Percentiles rank a stretch among this genome's conserved stretches.
Evolutionary conservation across 805 yeast genomes (phyloP).

Genomic region (Cyberlindnera veronae): DNA sequence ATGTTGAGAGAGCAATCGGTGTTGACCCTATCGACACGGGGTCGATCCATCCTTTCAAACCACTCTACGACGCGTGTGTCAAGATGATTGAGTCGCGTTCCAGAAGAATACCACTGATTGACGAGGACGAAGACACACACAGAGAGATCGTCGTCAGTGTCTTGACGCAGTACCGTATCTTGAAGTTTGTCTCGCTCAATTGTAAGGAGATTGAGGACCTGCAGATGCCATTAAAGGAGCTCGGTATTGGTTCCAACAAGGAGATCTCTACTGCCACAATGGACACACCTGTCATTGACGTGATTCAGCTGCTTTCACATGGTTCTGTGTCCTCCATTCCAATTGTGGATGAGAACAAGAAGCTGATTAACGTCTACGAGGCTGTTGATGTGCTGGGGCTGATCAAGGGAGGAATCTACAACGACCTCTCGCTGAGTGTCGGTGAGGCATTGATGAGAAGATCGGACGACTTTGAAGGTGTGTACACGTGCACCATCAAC

Average conservation of each 20-base stretch:
- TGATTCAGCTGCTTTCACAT: constrained; percentile 74
- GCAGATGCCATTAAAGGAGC: constrained; percentile 66
- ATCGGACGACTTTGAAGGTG: constrained; percentile 96
- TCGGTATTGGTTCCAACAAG: constrained; percentile 58
- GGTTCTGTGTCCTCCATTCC: constrained; percentile 91
- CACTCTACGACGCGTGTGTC: constrained; percentile 88
- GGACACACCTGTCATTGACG: constrained; percentile 92
- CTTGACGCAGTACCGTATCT: constrained; percentile 90
- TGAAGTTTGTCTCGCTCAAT: constrained; percentile 92
- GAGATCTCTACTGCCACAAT: constrained; percentile 75
- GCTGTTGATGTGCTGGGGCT: constrained; percentile 91
- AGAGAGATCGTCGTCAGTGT: constrained; percentile 95
- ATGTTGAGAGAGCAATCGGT: constrained; percentile 83
- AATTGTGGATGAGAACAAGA: constrained; percentile 71
- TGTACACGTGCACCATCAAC: constrained; percentile 85
- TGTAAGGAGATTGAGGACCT: constrained; percentile 91
- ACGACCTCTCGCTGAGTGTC: constrained; percentile 83
- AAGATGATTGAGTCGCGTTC: constrained; percentile 87
- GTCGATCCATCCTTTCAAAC: constrained; percentile 86
- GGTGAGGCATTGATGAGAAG: constrained; percentile 95
- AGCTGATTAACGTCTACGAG: constrained; percentile 86
- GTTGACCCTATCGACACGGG: constrained; percentile 82
- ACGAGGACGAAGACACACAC: constrained; percentile 87
- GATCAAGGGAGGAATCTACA: constrained; percentile 91
- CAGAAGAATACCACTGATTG: constrained; percentile 90